Evolutionary conservation across 2,329 filamentous ascomycete species (phyloP), one percentile per base, ranked within the genome.

Genomic region (Aspergillus pseudoviridinutans): DNA sequence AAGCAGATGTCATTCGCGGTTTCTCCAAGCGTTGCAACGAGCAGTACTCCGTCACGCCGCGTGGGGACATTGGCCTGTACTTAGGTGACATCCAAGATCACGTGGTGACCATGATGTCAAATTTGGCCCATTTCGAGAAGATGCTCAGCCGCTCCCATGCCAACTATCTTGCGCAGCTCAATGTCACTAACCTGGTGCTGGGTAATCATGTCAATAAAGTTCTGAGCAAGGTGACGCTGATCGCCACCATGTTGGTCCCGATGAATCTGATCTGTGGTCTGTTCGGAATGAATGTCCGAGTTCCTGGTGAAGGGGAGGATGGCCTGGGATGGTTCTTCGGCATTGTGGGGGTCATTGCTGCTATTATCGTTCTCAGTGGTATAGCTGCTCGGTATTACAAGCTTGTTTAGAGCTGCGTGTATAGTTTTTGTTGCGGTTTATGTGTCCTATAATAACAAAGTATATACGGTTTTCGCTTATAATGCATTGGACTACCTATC

Each of bases 21-120:
- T 99, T 99, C 71, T 95, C 94, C 53, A 99, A 99, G 80, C 91
- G 95, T 53, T 99, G 94, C 84, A 99, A 97, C 73, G 93, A 97
- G 71, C 91, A 96, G 63, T 97, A 96, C 80, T 89, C 91, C 64
- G 90, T 97, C 53, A 96, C 94, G 1, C 94, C 94, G 6, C 90
- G 92, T 50, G 94, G 94, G 78, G 94, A 99, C 71, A 96, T 99
- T 64, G 94, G 92, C 24, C 85, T 99, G 68, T 99, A 99, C 71
- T 84, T 99, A 38, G 91, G 91, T 69, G 94, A 99, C 77, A 97
- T 99, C 63, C 94, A 99, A 76, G 94, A 99, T 77, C 94, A 99
- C 83, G 93, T 99, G 54, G 91, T 99, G 58, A 99, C 94, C 49
- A 97, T 97, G 93, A 96, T 96, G 84, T 94, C 90, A 65, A 99